Conservation (phyloP, 371 early-diverging fungal species). For the Lichtheimia hyalospora region DNA sequence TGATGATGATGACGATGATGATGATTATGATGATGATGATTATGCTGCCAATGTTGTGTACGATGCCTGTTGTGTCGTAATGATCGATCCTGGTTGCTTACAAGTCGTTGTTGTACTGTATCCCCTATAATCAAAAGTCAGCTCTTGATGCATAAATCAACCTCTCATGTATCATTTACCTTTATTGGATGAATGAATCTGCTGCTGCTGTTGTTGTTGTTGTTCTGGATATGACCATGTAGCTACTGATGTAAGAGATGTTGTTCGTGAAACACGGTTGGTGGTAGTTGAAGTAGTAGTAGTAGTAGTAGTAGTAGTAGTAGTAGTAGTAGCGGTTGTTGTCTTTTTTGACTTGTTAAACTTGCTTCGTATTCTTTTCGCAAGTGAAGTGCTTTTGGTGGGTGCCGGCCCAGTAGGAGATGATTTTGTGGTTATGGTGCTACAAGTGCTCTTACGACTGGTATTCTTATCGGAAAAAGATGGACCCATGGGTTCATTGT, state of each 20-base stretch:
- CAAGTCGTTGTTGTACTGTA: neutral
- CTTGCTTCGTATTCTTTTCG: slow-evolving; percentile 16
- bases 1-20: neutral
- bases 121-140: too few species aligned
- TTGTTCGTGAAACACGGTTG: neutral
- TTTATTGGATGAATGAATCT: too few species aligned
- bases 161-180: too few species aligned
- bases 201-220: too few species aligned
- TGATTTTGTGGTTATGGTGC: too few species aligned
- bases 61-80: neutral
- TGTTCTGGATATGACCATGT: neutral
- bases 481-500: too few species aligned
- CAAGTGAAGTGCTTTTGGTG: slow-evolving; percentile 15
- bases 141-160: too few species aligned
- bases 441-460: too few species aligned
- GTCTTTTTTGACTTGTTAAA: slow-evolving; percentile 9
- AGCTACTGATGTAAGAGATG: neutral
- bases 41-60: neutral
- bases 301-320: too few species aligned
- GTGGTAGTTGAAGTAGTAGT: neutral
- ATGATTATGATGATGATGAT: slow-evolving; percentile 7
- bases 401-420: neutral
- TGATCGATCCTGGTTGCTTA: neutral
- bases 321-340: neutral
- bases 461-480: too few species aligned